Evolutionary conservation across 352 stramenopile genomes (phyloP).

Genomic region (Peronospora farinosa): DNA sequence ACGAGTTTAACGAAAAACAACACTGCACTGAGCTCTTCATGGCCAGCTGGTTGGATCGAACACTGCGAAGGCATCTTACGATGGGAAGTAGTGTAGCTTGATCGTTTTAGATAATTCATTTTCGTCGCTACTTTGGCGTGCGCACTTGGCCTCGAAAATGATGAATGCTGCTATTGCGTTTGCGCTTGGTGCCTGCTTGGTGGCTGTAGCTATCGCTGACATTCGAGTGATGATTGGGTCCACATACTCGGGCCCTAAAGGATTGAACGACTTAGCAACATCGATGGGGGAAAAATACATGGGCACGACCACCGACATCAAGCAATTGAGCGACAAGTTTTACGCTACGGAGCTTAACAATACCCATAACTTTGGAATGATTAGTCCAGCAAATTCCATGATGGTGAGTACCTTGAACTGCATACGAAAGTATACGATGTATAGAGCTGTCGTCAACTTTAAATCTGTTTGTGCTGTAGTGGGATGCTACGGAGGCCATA

Average conservation of each 20-base stretch:
- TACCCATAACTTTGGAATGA: conserved; percentile 28
- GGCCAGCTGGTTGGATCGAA: too few species aligned
- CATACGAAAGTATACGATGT: too few species aligned
- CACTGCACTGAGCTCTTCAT: too few species aligned
- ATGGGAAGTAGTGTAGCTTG: too few species aligned
- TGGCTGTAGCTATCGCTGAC: conserved; percentile 13
- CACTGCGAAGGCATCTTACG: too few species aligned
- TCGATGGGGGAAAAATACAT: conserved; percentile 21
- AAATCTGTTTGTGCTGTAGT: conserved; percentile 11
- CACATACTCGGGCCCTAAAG: conserved; percentile 21
- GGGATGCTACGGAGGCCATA: conserved; percentile 24
- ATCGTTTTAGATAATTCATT: conserved; percentile 1
- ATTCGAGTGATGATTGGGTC: conserved; percentile 28
- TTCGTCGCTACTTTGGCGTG: too few species aligned
- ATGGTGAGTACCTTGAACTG: too few species aligned
- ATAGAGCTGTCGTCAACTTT: not conserved
- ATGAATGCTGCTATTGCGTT: conserved; percentile 16
- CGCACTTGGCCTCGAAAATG: not conserved
- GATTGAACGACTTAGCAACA: conserved; percentile 27
- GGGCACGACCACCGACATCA: conserved; percentile 30
- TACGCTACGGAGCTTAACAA: conserved; percentile 22
- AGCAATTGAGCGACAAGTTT: conserved; percentile 23
- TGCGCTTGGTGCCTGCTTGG: conserved; percentile 6
- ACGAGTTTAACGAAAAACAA: too few species aligned
- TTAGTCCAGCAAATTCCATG: conserved; percentile 31